Conservation (phyloP, 805 yeast genomes). For the Myxozyma neotropica region DNA sequence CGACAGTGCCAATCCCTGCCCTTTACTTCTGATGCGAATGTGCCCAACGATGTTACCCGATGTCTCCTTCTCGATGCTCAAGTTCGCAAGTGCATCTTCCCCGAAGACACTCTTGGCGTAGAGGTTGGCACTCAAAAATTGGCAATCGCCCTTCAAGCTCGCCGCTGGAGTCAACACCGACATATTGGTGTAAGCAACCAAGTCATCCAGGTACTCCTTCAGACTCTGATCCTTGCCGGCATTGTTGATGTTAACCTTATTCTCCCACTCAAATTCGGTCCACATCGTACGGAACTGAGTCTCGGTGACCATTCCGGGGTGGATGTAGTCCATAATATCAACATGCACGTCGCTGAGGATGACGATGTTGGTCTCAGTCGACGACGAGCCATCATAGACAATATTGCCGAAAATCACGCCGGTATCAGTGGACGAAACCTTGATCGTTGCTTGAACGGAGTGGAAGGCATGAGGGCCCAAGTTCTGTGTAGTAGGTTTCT, state of each 20-base stretch:
- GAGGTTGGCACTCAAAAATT: constrained; percentile 89
- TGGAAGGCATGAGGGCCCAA: constrained; percentile 98
- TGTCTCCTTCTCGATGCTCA: constrained; percentile 82
- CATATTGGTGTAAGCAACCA: constrained; percentile 88
- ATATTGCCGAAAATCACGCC: constrained; percentile 98
- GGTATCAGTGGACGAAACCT: constrained; percentile 96
- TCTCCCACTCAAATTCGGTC: constrained; percentile 99
- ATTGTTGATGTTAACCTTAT: constrained; percentile 75
- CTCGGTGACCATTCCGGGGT: constrained; percentile 90
- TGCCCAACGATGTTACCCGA: constrained; percentile 85
- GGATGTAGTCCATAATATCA: constrained; percentile 95
- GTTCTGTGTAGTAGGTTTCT: constrained; percentile 84
- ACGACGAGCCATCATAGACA: constrained; percentile 93
- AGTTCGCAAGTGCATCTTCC: constrained; percentile 94
- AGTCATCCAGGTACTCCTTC: constrained; percentile 73
- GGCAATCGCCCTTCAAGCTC: constrained; percentile 65
- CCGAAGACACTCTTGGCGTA: constrained; percentile 93
- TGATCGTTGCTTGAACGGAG: constrained; percentile 81
- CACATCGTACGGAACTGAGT: constrained; percentile 94
- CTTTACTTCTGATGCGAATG: constrained; percentile 94
- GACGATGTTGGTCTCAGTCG: constrained; percentile 84
- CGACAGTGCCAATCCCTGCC: constrained; percentile 94
- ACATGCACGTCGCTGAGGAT: constrained; percentile 93
- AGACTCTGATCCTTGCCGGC: constrained; percentile 67
- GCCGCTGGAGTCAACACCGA: constrained; percentile 90